phyloP scores from a whole-genome alignment of 768 basidiomycete species.

The Lepiota subincarnata region DNA sequence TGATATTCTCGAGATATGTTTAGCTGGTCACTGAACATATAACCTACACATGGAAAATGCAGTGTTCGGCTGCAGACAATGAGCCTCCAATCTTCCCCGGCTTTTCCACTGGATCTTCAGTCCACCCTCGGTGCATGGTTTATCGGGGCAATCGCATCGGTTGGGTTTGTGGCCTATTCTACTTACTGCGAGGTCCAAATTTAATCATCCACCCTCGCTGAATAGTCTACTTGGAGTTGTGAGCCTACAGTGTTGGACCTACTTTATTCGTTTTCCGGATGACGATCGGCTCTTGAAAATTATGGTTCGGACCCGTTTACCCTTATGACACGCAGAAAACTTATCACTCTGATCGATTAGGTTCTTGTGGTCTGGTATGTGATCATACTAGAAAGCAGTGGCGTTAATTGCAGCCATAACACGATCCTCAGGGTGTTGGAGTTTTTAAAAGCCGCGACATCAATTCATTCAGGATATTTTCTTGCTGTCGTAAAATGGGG shows the following conservation, averaged over 20 bases:
- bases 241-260: constrained; percentile 2
- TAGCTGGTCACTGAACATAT: too few species aligned
- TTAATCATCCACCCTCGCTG: too few species aligned
- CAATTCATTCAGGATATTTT: background rate
- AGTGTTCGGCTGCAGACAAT: too few species aligned
- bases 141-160: background rate
- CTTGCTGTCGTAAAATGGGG: constrained; percentile 1
- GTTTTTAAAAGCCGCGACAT: background rate
- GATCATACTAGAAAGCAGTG: too few species aligned
- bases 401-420: background rate
- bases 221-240: constrained; percentile 1
- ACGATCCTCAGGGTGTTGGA: background rate
- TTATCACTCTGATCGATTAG: background rate
- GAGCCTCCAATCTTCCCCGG: too few species aligned
- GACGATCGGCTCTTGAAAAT: background rate
- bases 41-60: too few species aligned
- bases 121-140: constrained; percentile 7
- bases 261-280: constrained; percentile 1
- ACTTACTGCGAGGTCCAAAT: background rate
- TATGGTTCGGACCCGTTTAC: background rate
- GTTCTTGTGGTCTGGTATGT: background rate
- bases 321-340: background rate
- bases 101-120: background rate
- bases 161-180: background rate
- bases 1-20: too few species aligned